phyloP scores from a whole-genome alignment of 2,329 filamentous ascomycete genomes.

The Colletotrichum sp. region DNA sequence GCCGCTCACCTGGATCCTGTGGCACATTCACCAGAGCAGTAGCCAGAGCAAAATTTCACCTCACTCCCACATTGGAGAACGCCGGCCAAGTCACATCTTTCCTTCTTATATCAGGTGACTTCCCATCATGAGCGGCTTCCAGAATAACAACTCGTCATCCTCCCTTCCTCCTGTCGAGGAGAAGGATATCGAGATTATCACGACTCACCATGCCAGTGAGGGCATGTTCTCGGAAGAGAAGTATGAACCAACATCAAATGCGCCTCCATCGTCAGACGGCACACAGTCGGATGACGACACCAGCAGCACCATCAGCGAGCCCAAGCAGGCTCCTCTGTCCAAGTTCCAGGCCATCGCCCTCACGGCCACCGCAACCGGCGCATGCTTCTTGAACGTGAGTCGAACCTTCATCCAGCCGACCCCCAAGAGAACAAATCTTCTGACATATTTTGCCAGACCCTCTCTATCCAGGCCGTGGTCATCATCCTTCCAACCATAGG shows the following conservation, averaged over 20 bases:
- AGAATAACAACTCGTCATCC: neutral
- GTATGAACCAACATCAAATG: neutral
- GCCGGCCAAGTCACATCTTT: neutral
- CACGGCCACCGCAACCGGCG: slow-evolving; percentile 59
- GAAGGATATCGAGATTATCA: slow-evolving; percentile 1
- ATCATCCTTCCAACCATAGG: slow-evolving; percentile 69
- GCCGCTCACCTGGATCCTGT: neutral
- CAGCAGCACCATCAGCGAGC: neutral
- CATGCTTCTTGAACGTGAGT: slow-evolving; percentile 59
- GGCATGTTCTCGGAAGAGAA: neutral
- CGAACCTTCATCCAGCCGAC: neutral
- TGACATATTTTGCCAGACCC: slow-evolving; percentile 43
- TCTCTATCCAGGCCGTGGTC: slow-evolving; percentile 63
- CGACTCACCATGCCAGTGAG: neutral
- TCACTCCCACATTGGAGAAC: neutral
- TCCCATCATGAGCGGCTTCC: slow-evolving; percentile 1
- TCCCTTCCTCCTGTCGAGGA: neutral
- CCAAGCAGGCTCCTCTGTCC: slow-evolving; percentile 42
- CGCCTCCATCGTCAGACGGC: neutral
- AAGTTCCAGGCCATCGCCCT: slow-evolving; percentile 59
- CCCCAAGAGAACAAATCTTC: neutral
- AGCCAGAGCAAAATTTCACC: neutral
- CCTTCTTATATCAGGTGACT: neutral
- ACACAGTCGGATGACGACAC: slow-evolving; percentile 22
- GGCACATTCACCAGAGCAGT: neutral